Conservation (phyloP, 1,284 basidiomycete species). For the Ceratobasidium sp. region DNA sequence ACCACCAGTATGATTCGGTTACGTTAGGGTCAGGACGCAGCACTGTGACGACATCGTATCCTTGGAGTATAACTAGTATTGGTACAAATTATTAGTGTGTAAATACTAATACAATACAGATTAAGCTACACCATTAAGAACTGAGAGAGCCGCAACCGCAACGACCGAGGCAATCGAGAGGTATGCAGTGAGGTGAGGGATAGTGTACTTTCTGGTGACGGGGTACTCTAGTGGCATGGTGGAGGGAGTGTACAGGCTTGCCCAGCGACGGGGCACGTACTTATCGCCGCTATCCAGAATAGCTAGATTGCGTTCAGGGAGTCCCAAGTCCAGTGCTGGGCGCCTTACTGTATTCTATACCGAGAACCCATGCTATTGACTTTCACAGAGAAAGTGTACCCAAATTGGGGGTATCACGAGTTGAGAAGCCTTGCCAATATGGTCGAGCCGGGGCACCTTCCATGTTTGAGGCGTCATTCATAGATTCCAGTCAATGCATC, state of each 20-base stretch:
- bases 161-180: conserved; percentile 6
- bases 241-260: neutral
- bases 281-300: too few species aligned
- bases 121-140: neutral
- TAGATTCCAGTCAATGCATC: too few species aligned
- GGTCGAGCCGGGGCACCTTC: too few species aligned
- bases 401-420: too few species aligned
- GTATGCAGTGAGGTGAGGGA: conserved; percentile 9
- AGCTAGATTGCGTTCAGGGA: neutral
- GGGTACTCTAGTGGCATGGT: conserved; percentile 25
- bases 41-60: conserved; percentile 2
- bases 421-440: too few species aligned
- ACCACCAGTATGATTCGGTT: conserved; percentile 25
- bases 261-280: too few species aligned
- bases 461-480: too few species aligned
- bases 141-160: neutral
- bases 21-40: conserved; percentile 13
- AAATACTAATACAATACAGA: neutral
- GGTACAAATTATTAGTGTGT: neutral
- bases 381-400: too few species aligned
- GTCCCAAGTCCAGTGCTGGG: too few species aligned
- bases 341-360: too few species aligned
- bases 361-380: too few species aligned
- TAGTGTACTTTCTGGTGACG: neutral
- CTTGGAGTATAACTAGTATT: conserved; percentile 13